Conservation (phyloP, 257 asterid genomes). For the Leptodermis oblonga region DNA sequence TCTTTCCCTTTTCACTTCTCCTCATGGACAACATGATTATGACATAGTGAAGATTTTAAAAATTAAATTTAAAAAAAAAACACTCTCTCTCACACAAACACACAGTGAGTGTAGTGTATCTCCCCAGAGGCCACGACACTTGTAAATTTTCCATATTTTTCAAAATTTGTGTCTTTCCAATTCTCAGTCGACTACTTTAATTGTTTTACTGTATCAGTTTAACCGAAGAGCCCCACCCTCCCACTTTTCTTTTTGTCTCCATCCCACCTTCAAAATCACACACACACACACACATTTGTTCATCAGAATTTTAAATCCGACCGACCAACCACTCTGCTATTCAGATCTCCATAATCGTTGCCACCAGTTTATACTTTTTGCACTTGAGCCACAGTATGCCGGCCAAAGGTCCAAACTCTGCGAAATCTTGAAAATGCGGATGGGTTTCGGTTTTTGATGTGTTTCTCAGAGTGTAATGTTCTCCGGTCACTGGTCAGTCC, state of each 20-base stretch:
- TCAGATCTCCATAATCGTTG: slow-evolving; percentile 19
- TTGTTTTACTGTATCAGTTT: neutral
- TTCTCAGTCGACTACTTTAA: neutral
- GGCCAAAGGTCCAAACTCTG: neutral
- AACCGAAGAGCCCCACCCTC: slow-evolving; percentile 5
- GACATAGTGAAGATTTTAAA: too few species aligned
- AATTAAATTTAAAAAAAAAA: too few species aligned
- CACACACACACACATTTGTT: slow-evolving; percentile 7
- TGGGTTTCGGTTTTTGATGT: neutral
- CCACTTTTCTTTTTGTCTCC: slow-evolving; percentile 13
- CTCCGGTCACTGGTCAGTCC: slow-evolving; percentile 34
- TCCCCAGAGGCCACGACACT: neutral
- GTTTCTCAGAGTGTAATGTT: slow-evolving; percentile 5
- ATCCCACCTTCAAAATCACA: slow-evolving; percentile 10
- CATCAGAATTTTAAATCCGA: slow-evolving; percentile 10
- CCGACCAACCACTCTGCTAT: slow-evolving; percentile 7
- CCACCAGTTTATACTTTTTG: neutral
- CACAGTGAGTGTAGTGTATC: neutral
- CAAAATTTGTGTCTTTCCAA: too few species aligned
- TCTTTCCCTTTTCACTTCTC: too few species aligned
- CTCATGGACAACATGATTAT: too few species aligned
- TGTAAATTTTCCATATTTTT: neutral
- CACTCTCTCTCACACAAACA: too few species aligned
- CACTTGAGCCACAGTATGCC: neutral
- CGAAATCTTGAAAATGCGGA: slow-evolving; percentile 1